These are phyloP conservation scores for Trichophyton schoenleinii DNA, from an alignment of 2,329 filamentous ascomycete species.

Conservation along the genomic window DNA sequence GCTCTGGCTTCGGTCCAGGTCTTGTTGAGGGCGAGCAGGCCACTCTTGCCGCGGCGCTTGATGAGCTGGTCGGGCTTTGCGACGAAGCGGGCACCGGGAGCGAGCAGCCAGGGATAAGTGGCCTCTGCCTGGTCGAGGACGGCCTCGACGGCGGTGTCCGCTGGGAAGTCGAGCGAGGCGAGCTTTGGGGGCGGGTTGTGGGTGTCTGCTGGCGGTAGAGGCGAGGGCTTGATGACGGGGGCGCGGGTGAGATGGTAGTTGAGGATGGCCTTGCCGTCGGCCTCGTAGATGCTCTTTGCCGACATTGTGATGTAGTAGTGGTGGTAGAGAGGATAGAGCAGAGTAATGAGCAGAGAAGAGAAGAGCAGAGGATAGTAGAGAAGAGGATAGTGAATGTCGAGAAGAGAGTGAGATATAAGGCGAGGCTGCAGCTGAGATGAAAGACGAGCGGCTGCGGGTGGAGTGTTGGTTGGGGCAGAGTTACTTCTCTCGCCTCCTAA, in stretches of 20 bases:
- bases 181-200: constrained; percentile 90
- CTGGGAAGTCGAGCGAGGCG: constrained; percentile 83
- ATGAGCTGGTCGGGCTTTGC: constrained; percentile 99
- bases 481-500: constrained; percentile 18
- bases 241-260: constrained; percentile 99
- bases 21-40: constrained; percentile 92
- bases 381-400: too few species aligned
- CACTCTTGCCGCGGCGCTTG: constrained; percentile 98
- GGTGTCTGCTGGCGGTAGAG: constrained; percentile 67
- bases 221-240: constrained; percentile 93
- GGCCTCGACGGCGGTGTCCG: constrained; percentile 67
- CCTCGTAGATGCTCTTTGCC: constrained; percentile 95
- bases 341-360: too few species aligned
- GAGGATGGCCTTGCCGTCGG: constrained; percentile 99
- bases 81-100: constrained; percentile 76
- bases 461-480: constrained; percentile 11
- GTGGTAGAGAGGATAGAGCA: too few species aligned
- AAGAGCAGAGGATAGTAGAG: too few species aligned
- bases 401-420: too few species aligned
- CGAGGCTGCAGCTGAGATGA: too few species aligned
- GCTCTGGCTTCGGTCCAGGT: constrained; percentile 85
- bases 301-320: constrained; percentile 46
- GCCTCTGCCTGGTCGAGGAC: constrained; percentile 91
- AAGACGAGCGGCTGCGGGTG: too few species aligned
- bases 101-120: constrained; percentile 91